Conservation (phyloP, 257 asterid species). For the Primulina tabacum region DNA sequence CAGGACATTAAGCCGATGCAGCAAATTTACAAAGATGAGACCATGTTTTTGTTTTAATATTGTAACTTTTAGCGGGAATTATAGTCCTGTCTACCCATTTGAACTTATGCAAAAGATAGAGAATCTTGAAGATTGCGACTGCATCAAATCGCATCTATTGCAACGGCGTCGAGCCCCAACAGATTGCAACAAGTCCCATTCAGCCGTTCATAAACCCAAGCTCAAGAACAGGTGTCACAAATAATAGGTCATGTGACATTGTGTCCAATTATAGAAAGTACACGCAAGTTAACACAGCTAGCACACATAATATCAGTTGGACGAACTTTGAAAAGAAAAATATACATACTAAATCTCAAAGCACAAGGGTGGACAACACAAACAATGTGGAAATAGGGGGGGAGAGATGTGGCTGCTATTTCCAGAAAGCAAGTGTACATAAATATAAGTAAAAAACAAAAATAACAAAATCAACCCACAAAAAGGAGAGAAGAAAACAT, state of each 20-base stretch:
- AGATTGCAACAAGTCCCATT: neutral
- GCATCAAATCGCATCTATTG: neutral
- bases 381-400: neutral
- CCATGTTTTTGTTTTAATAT: neutral
- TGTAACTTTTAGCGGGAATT: neutral
- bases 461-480: constrained; percentile 3
- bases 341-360: neutral
- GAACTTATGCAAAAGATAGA: neutral
- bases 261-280: neutral
- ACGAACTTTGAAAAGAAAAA: neutral
- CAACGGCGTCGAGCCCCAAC: neutral
- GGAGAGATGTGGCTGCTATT: neutral
- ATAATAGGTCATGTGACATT: neutral
- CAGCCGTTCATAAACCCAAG: neutral
- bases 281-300: neutral
- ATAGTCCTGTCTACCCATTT: neutral
- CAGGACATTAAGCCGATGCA: neutral
- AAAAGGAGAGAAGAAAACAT: constrained; percentile 6
- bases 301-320: neutral
- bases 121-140: neutral
- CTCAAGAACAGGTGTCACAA: neutral
- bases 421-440: neutral
- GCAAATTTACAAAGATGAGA: neutral
- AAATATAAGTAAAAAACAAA: constrained; percentile 1
- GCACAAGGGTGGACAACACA: neutral